phyloP scores from a whole-genome alignment of 305 asterid genomes.

The Solanum hybrid region DNA sequence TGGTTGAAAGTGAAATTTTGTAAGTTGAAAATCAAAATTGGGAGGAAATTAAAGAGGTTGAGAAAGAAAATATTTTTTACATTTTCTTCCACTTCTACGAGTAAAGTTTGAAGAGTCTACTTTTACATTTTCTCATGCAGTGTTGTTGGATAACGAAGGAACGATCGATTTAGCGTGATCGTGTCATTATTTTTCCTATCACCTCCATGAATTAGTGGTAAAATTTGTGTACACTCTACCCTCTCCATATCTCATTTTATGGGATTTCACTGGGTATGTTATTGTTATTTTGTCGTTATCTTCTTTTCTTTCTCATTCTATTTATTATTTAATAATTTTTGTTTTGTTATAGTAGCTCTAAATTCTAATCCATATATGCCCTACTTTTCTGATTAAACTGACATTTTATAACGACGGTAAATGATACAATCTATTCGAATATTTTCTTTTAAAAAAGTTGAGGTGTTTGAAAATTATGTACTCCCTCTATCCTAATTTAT shows the following conservation, averaged over 20 bases:
- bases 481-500: too few species aligned
- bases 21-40: constrained; percentile 47
- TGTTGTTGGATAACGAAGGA: not conserved
- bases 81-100: constrained; percentile 23
- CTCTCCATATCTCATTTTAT: too few species aligned
- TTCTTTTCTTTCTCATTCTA: not conserved
- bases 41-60: constrained; percentile 37
- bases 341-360: not conserved
- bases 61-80: constrained; percentile 32
- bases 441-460: too few species aligned
- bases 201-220: fast-evolving
- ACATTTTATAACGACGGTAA: fast-evolving
- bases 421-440: not conserved
- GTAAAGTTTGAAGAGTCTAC: not conserved
- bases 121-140: not conserved
- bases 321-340: not conserved
- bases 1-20: constrained; percentile 44
- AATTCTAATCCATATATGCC: too few species aligned
- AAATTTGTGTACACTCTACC: fast-evolving
- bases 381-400: not conserved
- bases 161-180: not conserved
- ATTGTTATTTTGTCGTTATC: not conserved
- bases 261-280: fast-evolving
- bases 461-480: not conserved
- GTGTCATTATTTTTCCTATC: not conserved